These are phyloP conservation scores for Mariannaea sp. DNA, from an alignment of 2,329 filamentous ascomycete genomes.

Conservation along the genomic window DNA sequence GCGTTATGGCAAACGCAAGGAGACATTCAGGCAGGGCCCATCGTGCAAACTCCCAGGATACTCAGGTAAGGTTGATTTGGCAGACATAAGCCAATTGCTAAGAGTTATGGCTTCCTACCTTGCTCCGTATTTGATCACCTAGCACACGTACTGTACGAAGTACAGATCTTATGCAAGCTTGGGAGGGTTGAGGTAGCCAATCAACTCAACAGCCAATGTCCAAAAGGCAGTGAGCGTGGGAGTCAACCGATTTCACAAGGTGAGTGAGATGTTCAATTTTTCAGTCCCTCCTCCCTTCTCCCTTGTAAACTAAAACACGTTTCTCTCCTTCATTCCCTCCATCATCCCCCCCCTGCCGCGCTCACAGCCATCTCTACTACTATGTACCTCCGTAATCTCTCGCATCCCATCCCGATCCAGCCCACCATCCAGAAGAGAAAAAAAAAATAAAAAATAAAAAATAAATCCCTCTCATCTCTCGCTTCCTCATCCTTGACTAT, in stretches of 20 bases:
- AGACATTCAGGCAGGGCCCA: background rate
- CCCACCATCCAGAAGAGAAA: background rate
- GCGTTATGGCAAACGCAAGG: conserved; percentile 3
- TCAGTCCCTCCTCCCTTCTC: conserved; percentile 14
- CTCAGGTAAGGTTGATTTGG: conserved; percentile 20
- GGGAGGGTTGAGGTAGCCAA: conserved; percentile 17
- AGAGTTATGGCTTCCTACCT: conserved; percentile 14
- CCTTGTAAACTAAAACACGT: conserved; percentile 4
- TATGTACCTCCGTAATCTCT: conserved; percentile 17
- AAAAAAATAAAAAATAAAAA: background rate
- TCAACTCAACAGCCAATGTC: background rate
- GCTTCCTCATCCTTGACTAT: conserved; percentile 1
- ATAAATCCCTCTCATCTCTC: conserved; percentile 2
- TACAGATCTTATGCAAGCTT: conserved; percentile 5
- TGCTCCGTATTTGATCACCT: too few relatives aligned
- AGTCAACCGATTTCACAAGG: conserved; percentile 31
- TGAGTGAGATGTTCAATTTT: conserved; percentile 1
- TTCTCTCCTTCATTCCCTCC: conserved; percentile 10
- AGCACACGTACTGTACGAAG: conserved; percentile 17
- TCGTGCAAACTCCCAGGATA: conserved; percentile 16
- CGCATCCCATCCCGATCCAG: conserved; percentile 1
- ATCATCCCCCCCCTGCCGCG: conserved; percentile 3
- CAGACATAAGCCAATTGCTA: conserved; percentile 22
- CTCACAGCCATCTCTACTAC: background rate
- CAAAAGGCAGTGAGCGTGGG: background rate